Percentiles rank a stretch among this genome's conserved stretches.
Evolutionary conservation across 805 yeast species (phyloP).

Genomic region (Kluyveromyces wickerhamii): DNA sequence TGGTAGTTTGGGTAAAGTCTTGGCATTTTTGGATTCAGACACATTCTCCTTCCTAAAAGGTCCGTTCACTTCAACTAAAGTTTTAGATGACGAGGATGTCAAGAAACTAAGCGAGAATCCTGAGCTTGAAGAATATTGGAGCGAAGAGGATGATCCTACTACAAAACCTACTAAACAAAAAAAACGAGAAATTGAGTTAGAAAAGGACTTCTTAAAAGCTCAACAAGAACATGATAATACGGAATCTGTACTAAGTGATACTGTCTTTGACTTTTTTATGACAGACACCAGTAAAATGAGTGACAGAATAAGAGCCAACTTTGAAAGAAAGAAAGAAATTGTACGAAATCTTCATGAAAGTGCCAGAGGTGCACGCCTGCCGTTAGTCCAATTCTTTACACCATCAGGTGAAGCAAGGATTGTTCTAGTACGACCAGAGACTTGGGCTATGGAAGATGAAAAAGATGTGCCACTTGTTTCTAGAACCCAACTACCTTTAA

Average conservation of each 20-base stretch:
- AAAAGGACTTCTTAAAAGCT: conserved; percentile 19
- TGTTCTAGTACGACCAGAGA: conserved; percentile 74
- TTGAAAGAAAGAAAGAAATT: conserved; percentile 41
- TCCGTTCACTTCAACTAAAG: conserved; percentile 14
- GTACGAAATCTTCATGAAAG: conserved; percentile 36
- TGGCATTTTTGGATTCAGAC: conserved; percentile 47
- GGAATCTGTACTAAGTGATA: conserved; percentile 31
- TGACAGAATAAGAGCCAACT: conserved; percentile 26
- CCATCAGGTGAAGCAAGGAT: conserved; percentile 67
- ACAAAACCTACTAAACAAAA: conserved; percentile 15
- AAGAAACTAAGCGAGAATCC: conserved; percentile 16
- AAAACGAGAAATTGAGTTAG: conserved; percentile 8
- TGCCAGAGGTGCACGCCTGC: conserved; percentile 46
- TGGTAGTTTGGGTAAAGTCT: conserved; percentile 67
- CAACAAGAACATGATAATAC: conserved; percentile 7
- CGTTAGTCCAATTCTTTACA: conserved; percentile 68
- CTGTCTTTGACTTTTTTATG: conserved; percentile 42
- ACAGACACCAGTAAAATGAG: conserved; percentile 20
- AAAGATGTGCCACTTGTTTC: conserved; percentile 58
- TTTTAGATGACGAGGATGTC: conserved; percentile 19
- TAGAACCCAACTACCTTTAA: conserved; percentile 74
- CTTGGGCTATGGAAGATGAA: conserved; percentile 75
- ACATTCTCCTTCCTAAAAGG: conserved; percentile 32
- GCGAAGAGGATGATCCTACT: conserved; percentile 14
- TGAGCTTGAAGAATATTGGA: conserved; percentile 15